Evolutionary conservation across 2,329 filamentous ascomycete genomes (phyloP).

Genomic region (Cucurbitaria berberidis): DNA sequence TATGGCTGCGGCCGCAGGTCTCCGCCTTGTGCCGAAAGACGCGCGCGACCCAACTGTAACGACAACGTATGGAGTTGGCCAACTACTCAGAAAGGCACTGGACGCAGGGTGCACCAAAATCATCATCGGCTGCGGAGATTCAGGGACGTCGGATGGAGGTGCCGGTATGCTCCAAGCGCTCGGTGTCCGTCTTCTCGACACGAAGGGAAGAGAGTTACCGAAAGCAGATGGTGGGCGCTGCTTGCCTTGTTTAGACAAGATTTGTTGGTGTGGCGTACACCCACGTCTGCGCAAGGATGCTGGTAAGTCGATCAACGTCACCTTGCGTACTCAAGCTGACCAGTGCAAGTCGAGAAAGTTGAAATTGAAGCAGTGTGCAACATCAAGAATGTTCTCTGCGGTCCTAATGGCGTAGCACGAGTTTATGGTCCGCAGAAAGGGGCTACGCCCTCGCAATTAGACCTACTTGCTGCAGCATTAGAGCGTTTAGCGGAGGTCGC

Average conservation of each 20-base stretch:
- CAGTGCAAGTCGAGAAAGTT: constrained; percentile 30
- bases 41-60: constrained; percentile 56
- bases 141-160: constrained; percentile 61
- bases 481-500: constrained; percentile 51
- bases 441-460: constrained; percentile 53
- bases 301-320: constrained; percentile 15
- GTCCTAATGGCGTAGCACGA: constrained; percentile 56
- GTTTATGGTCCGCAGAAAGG: constrained; percentile 62
- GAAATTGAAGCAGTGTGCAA: constrained; percentile 60
- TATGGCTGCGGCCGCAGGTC: constrained; percentile 61
- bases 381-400: constrained; percentile 60
- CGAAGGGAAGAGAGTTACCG: constrained; percentile 47
- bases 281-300: constrained; percentile 38
- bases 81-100: constrained; percentile 56
- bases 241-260: constrained; percentile 46
- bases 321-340: constrained; percentile 3
- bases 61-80: constrained; percentile 60
- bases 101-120: constrained; percentile 55
- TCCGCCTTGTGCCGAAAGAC: constrained; percentile 56
- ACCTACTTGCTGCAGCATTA: constrained; percentile 52
- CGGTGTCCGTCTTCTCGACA: constrained; percentile 54
- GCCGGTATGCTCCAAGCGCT: constrained; percentile 62
- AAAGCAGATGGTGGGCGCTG: constrained; percentile 51
- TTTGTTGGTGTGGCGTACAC: constrained; percentile 52
- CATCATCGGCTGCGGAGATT: constrained; percentile 61